Percentiles rank a stretch among this genome's conserved stretches.
Conservation (phyloP, 805 yeast genomes). For the Saturnispora ahearnii region DNA sequence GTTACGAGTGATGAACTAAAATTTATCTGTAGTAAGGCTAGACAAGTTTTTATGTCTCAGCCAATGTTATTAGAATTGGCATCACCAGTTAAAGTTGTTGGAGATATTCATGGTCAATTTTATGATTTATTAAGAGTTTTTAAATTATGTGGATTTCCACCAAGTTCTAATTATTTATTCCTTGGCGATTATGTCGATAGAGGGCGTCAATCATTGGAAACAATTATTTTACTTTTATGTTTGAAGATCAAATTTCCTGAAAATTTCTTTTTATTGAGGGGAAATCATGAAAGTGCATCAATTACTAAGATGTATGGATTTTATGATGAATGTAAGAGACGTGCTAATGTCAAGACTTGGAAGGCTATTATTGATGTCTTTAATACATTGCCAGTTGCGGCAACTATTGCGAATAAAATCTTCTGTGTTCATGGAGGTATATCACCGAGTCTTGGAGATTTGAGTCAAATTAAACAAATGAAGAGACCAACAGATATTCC, state of each 20-base stretch:
- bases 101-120: slow-evolving; percentile 71
- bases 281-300: slow-evolving; percentile 52
- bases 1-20: slow-evolving; percentile 46
- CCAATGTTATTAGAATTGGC: slow-evolving; percentile 58
- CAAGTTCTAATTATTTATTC: slow-evolving; percentile 45
- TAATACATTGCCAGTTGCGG: slow-evolving; percentile 53
- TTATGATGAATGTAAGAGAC: slow-evolving; percentile 52
- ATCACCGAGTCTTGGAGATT: slow-evolving; percentile 57
- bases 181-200: slow-evolving; percentile 55
- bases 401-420: slow-evolving; percentile 48
- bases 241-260: slow-evolving; percentile 52
- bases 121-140: slow-evolving; percentile 45
- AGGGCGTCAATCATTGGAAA: slow-evolving; percentile 50
- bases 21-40: slow-evolving; percentile 45
- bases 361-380: slow-evolving; percentile 45
- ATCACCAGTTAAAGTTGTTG: slow-evolving; percentile 77
- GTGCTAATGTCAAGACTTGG: slow-evolving; percentile 41
- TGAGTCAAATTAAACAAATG: slow-evolving; percentile 62
- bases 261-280: slow-evolving; percentile 51
- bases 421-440: slow-evolving; percentile 65
- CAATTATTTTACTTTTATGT: slow-evolving; percentile 42
- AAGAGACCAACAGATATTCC: slow-evolving; percentile 81
- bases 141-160: slow-evolving; percentile 53
- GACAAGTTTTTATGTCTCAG: slow-evolving; percentile 53
- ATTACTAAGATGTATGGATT: slow-evolving; percentile 53